phyloP scores from a whole-genome alignment of 441 rosid genomes.

The Rhodomyrtus psidioides region DNA sequence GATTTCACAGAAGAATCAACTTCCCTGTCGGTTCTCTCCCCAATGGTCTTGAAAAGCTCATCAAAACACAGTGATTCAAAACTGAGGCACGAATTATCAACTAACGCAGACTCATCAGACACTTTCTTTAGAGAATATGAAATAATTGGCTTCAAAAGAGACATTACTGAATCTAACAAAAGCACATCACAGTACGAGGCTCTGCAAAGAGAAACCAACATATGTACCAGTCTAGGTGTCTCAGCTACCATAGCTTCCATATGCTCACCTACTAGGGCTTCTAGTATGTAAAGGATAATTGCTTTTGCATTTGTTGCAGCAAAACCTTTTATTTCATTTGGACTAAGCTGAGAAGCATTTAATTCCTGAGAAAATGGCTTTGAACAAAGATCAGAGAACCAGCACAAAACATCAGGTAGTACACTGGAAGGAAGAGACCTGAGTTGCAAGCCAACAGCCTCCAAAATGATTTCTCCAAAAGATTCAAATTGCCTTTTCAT shows the following conservation, averaged over 20 bases:
- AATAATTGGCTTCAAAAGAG: slow-evolving; percentile 63
- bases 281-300: slow-evolving; percentile 62
- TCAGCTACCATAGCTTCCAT: slow-evolving; percentile 87
- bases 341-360: slow-evolving; percentile 15
- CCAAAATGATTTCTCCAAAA: slow-evolving; percentile 69
- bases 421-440: slow-evolving; percentile 49
- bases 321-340: slow-evolving; percentile 48
- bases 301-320: slow-evolving; percentile 71
- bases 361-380: slow-evolving; percentile 46
- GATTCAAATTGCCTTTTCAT: slow-evolving; percentile 57
- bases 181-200: slow-evolving; percentile 60
- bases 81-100: slow-evolving; percentile 52
- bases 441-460: slow-evolving; percentile 80
- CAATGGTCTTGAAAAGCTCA: slow-evolving; percentile 50
- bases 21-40: slow-evolving; percentile 27
- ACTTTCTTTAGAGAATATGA: slow-evolving; percentile 57
- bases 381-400: slow-evolving; percentile 77
- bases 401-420: slow-evolving; percentile 72
- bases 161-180: slow-evolving; percentile 54
- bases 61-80: slow-evolving; percentile 77
- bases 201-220: slow-evolving; percentile 58
- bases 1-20: slow-evolving; percentile 28
- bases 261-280: slow-evolving; percentile 65
- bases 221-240: slow-evolving; percentile 72
- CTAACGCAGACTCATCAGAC: slow-evolving; percentile 40